Base-by-base conservation (phyloP, 2,329 filamentous ascomycete species). In the Penicillium sp. region DNA sequence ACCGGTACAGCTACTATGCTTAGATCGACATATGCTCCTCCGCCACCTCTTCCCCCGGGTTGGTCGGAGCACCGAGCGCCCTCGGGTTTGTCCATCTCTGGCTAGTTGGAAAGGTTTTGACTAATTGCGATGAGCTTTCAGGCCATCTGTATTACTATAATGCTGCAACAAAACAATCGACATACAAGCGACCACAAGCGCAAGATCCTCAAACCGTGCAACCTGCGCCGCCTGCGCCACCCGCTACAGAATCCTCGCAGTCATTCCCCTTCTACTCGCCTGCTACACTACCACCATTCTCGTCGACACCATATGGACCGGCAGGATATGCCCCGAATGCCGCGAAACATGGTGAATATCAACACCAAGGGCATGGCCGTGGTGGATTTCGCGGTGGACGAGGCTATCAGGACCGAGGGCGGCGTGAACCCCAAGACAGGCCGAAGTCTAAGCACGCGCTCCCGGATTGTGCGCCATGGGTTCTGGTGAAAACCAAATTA, bases 11-110 rank as follows among this genome's bases (percentile, higher is more conserved):
- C 46, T 6, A 71, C 45, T 49, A 92, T 92, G 89, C 81, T 94
- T 52, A 92, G 88, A 73, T 91, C 89, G 22, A 93, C 91, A n/a
- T 87, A 93, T 76, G 87, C 85, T 62, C 83, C 87, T 25, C 83
- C 84, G 10, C 82, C 85, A 49, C 86, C 90, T 38, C 82, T 97
- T 0, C 89, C 88, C 30, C 83, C 88, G 46, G 93, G 92, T 65
- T 97, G 93, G 93, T 92, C 90, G n/a, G 91, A 96, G 76, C 93
- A 97, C 79, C 93, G 89, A 78, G 92, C 93, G 55, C 93, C 93
- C 6, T 89, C 89, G 54, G 87, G 87, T 86, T 77, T 58, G 76
- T 73, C 62, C 64, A 48, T 52, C 58, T 53, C 38, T 52, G n/a
- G 5, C 43, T 33, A 16, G 16, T 55, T 60, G 58, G 65, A 46